Base-by-base conservation (phyloP, 1,284 basidiomycete genomes). In the Nidula niveotomentosa region DNA sequence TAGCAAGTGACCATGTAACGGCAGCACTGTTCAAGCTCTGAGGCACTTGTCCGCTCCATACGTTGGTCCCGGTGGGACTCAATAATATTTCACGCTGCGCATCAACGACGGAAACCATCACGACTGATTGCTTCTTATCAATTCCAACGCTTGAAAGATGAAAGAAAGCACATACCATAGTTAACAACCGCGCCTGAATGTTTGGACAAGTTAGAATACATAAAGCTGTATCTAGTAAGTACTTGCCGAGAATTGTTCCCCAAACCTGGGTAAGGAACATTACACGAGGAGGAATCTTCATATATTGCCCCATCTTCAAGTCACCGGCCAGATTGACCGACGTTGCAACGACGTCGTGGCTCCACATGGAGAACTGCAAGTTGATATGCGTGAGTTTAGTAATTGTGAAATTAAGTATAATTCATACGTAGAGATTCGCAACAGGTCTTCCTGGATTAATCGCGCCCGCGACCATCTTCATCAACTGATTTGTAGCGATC, bases 271-370 rank as follows among this genome's bases (percentile, higher is more conserved):
- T 81, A 23, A 81, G 60, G 68, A 91, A 89, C 75, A 87, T 88
- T 46, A 80, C 73, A 12, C 86, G 80, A 30, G 90, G 88, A 33
- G 89, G 87, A 51, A 92, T 80, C 74, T 91, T 91, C 55, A 88
- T 69, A 70, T 91, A 91, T 64, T 91, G 88, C 2, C 87, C 88
- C 58, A 91, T 76, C 70, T 91, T 91, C 49, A 91, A 74, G 63
- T 91, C 79, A 56, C 77, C 66, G 33, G 79, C 76, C 58, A 85
- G 67, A 51, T 68, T 63, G 55, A 85, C 77, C 3, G 80, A 81
- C n/a, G 76, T 80, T 0, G 70, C 64, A 3, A 85, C 70, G 41
- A 83, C 78, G 59, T 84, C 82, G 58, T 85, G 81, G 60, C 81
- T 83, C 83, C 83, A 84, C 81, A 83, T 84, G 0, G 81, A 79